A percentile compares a stretch with the other conserved stretches of the same genome.
Conservation (phyloP, 169 alveolate species). For the Cryptosporidium bovis region DNA sequence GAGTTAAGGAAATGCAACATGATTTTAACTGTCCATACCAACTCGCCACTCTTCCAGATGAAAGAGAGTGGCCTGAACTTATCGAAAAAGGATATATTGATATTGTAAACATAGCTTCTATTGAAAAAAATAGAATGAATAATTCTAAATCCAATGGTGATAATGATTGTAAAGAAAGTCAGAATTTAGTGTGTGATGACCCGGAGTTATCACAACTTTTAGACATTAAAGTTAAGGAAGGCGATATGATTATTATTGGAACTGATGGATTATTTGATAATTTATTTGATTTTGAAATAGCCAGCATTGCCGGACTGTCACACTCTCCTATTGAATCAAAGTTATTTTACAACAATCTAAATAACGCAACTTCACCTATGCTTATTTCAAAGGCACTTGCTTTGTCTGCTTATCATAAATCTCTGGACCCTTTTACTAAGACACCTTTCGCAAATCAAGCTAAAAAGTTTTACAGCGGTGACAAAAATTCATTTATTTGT, state of each 20-base stretch:
- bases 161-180: not conserved
- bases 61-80: slow-evolving; percentile 58
- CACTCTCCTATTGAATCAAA: slow-evolving; percentile 60
- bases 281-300: slow-evolving; percentile 79
- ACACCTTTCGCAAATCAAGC: slow-evolving; percentile 72
- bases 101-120: slow-evolving; percentile 42
- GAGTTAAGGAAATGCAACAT: slow-evolving; percentile 79
- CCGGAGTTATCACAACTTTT: slow-evolving; percentile 52
- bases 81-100: slow-evolving; percentile 51
- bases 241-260: slow-evolving; percentile 80
- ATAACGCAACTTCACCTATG: slow-evolving; percentile 59
- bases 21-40: slow-evolving; percentile 79
- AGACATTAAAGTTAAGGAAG: slow-evolving; percentile 73
- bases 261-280: slow-evolving; percentile 85
- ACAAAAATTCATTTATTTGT: not conserved
- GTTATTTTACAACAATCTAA: slow-evolving; percentile 14
- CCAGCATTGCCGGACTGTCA: slow-evolving; percentile 66
- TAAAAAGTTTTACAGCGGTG: slow-evolving; percentile 45
- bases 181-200: slow-evolving; percentile 45
- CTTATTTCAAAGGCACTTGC: slow-evolving; percentile 63
- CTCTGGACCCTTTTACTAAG: slow-evolving; percentile 50
- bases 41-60: slow-evolving; percentile 76
- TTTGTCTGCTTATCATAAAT: slow-evolving; percentile 61
- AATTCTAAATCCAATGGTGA: not conserved
- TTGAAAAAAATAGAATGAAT: slow-evolving; percentile 1